Base-by-base conservation (phyloP, 495 filamentous ascomycete genomes). In the Penicilliopsis zonata region DNA sequence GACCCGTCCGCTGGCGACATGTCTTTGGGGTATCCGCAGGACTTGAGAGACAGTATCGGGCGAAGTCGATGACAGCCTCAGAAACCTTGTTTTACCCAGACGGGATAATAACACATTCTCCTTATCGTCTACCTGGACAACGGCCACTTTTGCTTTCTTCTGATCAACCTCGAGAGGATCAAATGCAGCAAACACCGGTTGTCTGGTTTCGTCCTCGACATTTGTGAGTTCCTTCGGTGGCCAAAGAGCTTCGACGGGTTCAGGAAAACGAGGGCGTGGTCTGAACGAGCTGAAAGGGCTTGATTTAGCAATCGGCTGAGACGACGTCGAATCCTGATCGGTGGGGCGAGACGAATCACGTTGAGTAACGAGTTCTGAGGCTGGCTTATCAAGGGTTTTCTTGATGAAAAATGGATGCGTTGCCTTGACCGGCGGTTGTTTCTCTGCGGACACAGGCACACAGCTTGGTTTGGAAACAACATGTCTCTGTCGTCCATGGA, bases 401-500 rank as follows among this genome's bases (percentile, higher is more conserved):
- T 64, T 64, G 30, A 65, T 32, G 46, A 94, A 94, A 46, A 94
- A 93, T 0, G 86, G 86, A 57, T 93, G 86, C 0, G 80, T 79
- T 2, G 70, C 37, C 45, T 82, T 92, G n/a, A n/a, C n/a, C 14
- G 54, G 33, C 18, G 70, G 53, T 18, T 51, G 54, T 9, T 34
- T 37, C 16, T 55, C 44, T 34, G 53, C 28, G 24, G 30, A 34
- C 23, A 17, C 35, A 27, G 41, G 27, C 9, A 40, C 16, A 17
- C 35, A 10, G 14, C 34, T 26, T 13, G 16, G 25, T 10, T 26
- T 14, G 15, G 31, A 17, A 15, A 29, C 17, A 10, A 30, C 16
- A 29, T 41, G 14, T 37, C 37, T 36, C 23, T 30, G 31, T 21
- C 28, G 38, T n/a, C 53, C 54, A 20, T 33, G 37, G 1, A 74